These are phyloP conservation scores for Leccinum truebloodii DNA, from an alignment of 768 basidiomycete species.

Conservation along the genomic window DNA sequence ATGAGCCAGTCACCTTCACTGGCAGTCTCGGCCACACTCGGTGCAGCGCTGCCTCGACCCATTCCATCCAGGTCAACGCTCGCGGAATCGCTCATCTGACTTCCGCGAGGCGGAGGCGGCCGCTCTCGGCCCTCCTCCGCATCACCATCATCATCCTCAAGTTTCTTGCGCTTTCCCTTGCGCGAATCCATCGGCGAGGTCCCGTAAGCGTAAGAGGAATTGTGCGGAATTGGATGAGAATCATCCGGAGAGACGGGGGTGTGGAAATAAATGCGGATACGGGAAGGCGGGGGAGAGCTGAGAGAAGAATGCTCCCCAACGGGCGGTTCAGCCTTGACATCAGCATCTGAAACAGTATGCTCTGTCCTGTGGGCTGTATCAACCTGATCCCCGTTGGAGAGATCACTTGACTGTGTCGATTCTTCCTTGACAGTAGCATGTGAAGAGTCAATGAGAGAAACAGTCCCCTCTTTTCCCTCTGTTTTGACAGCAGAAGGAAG, in stretches of 20 bases:
- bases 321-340: slow-evolving; percentile 34
- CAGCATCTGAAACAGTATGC: slow-evolving; percentile 28
- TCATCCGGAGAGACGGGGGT: slow-evolving; percentile 85
- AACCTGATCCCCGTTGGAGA: slow-evolving; percentile 19
- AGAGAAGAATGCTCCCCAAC: slow-evolving; percentile 32
- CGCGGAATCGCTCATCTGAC: slow-evolving; percentile 52
- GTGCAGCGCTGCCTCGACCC: slow-evolving; percentile 61
- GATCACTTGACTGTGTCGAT: slow-evolving; percentile 24
- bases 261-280: slow-evolving; percentile 91
- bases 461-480: slow-evolving; percentile 40
- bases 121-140: slow-evolving; percentile 68
- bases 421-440: slow-evolving; percentile 36
- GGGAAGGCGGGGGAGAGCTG: slow-evolving; percentile 61
- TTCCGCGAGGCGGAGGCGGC: slow-evolving; percentile 56
- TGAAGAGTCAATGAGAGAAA: slow-evolving; percentile 33
- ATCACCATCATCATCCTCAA: slow-evolving; percentile 87
- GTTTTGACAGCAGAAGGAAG: slow-evolving; percentile 42
- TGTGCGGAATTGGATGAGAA: slow-evolving; percentile 70
- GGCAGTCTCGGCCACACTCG: slow-evolving; percentile 54
- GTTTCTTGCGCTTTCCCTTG: slow-evolving; percentile 86
- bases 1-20: slow-evolving; percentile 88
- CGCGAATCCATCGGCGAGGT: slow-evolving; percentile 57
- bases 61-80: slow-evolving; percentile 59
- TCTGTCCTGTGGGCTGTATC: slow-evolving; percentile 24
- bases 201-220: slow-evolving; percentile 40